phyloP scores from a whole-genome alignment of 2,329 filamentous ascomycete genomes.

The Arthrobotrys sphaeroides region DNA sequence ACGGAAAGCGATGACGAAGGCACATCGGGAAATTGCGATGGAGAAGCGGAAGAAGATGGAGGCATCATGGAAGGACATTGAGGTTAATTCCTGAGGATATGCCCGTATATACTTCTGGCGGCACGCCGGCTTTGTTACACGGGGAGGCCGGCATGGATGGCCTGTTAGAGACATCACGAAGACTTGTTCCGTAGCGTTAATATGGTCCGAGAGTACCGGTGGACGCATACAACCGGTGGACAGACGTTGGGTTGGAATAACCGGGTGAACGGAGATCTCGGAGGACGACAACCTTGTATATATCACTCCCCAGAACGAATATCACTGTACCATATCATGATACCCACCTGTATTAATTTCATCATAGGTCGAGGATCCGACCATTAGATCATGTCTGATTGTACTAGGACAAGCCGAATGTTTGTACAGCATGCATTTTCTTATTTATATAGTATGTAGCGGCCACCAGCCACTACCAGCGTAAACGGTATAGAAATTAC shows the following conservation, averaged over 20 bases:
- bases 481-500: constrained; percentile 22
- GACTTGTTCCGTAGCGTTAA: not conserved
- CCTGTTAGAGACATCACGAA: not conserved
- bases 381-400: no score
- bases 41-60: constrained; percentile 78
- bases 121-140: not conserved
- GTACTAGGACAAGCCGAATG: not conserved
- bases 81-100: constrained; percentile 25
- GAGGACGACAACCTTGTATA: constrained; percentile 7
- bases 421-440: constrained; percentile 4
- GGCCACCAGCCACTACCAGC: not conserved
- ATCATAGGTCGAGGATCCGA: no score
- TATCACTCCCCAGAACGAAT: constrained; percentile 15
- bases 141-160: not conserved
- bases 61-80: constrained; percentile 75
- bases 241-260: not conserved
- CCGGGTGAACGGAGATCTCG: constrained; percentile 1
- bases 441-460: constrained; percentile 6
- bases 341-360: not conserved
- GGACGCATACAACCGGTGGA: not conserved
- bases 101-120: not conserved
- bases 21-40: constrained; percentile 77
- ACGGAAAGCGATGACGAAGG: constrained; percentile 77
- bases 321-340: constrained; percentile 6
- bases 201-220: not conserved